Base-by-base conservation (phyloP, 179 eudicot species). In the Carnegiea gigantea region DNA sequence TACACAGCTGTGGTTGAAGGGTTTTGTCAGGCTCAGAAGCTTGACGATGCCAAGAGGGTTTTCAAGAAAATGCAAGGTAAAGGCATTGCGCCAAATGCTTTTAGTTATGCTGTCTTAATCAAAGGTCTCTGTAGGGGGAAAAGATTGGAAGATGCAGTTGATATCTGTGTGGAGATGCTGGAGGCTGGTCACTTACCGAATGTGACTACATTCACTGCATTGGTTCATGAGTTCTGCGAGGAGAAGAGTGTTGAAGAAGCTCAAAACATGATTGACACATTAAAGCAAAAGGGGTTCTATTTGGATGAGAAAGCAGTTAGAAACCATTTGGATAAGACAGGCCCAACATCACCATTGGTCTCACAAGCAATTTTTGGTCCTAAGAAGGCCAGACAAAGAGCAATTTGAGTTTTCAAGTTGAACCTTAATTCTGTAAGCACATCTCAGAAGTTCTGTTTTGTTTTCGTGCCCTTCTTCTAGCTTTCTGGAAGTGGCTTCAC, bases 1-100 rank as follows among this genome's bases (percentile, higher is more conserved):
- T 94, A 94, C 86, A 96, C 97, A 0, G 98, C 98, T 12, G 97
- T 94, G 72, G 93, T 96, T 67, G 98, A 94, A 53, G 97, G 99
- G 30, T 96, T 94, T 88, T 92, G 93, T 85, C 87, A 93, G 88
- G 96, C 93, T 24, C 91, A 85, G 3, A 92, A 91, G 78, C 75
- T 89, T 11, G 96, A 94, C 23, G 98, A 96, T 77, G 97, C 96
- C 0, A 82, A 67, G 83, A 92, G 98, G 81, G 89, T 94, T 75
- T 96, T 96, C 82, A 86, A 86, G 88, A 96, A 96, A 79, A 96
- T 96, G 99, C 90, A 94, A 85, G 82, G 75, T 10, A 92, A 87
- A 75, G 92, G 93, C 15, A 89, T 96, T 46, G 80, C 81, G 4
- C 92, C 99, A 1, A 96, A 94, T 84, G 96, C 97, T 0, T 92